Evolutionary conservation across 2,329 filamentous ascomycete genomes (phyloP).

Genomic region (Cylindrodendrum hubeiense): DNA sequence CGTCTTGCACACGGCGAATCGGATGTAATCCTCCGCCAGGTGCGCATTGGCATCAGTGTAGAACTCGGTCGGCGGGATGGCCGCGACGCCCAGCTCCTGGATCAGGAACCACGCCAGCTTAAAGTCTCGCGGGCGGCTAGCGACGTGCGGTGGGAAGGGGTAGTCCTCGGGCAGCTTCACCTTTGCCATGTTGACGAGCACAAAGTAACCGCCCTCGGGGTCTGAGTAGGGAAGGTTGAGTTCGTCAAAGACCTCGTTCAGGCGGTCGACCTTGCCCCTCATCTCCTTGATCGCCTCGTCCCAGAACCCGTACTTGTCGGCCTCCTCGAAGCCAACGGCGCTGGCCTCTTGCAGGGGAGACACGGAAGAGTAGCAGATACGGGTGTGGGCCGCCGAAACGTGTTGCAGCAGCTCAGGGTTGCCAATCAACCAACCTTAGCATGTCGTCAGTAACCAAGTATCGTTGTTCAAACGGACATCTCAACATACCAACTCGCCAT

Average conservation of each 20-base stretch:
- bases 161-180: conserved; percentile 88
- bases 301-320: conserved; percentile 90
- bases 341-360: conserved; percentile 95
- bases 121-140: conserved; percentile 88
- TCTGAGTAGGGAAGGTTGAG: conserved; percentile 85
- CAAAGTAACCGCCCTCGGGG: conserved; percentile 97
- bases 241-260: conserved; percentile 86
- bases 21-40: conserved; percentile 91
- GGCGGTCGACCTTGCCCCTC: conserved; percentile 87
- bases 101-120: conserved; percentile 97
- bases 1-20: conserved; percentile 97
- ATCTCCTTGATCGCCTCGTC: conserved; percentile 85
- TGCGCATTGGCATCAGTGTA: conserved; percentile 88
- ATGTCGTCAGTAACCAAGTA: conserved; percentile 11
- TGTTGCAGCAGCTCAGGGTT: conserved; percentile 90
- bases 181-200: conserved; percentile 92
- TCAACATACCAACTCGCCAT: conserved; percentile 80
- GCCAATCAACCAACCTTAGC: conserved; percentile 86
- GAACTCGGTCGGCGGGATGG: conserved; percentile 97
- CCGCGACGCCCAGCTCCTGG: conserved; percentile 93
- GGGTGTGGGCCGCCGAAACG: conserved; percentile 91
- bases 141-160: conserved; percentile 90
- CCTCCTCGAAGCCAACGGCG: conserved; percentile 93
- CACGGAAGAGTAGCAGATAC: conserved; percentile 95
- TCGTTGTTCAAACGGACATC: background rate